These are phyloP conservation scores for Plasmopara halstedii DNA, from an alignment of 352 stramenopile genomes.

Conservation along the genomic window DNA sequence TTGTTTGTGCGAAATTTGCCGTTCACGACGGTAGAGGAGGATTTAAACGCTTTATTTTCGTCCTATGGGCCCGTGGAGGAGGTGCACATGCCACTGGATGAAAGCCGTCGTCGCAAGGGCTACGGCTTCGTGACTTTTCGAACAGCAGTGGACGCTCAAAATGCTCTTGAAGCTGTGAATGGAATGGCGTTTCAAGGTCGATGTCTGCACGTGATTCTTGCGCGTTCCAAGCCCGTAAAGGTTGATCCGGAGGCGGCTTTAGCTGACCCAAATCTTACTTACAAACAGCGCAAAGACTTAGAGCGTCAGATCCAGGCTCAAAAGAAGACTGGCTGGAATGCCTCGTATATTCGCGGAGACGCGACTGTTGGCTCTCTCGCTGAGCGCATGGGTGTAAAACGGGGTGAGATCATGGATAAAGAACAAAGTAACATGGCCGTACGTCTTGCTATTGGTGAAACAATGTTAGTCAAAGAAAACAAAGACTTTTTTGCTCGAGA, in stretches of 20 bases:
- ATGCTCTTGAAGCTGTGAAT: constrained; percentile 87
- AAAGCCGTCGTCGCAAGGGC: constrained; percentile 92
- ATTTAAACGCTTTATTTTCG: constrained; percentile 89
- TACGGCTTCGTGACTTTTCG: constrained; percentile 97
- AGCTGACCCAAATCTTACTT: constrained; percentile 65
- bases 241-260: constrained; percentile 46
- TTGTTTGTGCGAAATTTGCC: constrained; percentile 97
- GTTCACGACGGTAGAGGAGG: constrained; percentile 95
- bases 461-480: constrained; percentile 97
- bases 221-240: constrained; percentile 64
- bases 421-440: constrained; percentile 96
- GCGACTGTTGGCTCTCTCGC: constrained; percentile 72
- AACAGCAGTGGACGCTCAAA: constrained; percentile 84
- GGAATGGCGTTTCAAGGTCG: constrained; percentile 94
- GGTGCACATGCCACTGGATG: constrained; percentile 96
- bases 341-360: constrained; percentile 85
- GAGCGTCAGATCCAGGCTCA: constrained; percentile 79
- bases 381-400: constrained; percentile 86
- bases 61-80: constrained; percentile 85
- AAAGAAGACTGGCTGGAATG: constrained; percentile 91
- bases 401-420: constrained; percentile 92
- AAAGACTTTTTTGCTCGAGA: constrained; percentile 94
- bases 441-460: constrained; percentile 96
- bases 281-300: constrained; percentile 88
- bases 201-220: constrained; percentile 92